Evolutionary conservation across 352 stramenopile genomes (phyloP).

Genomic region (Pythium brassicae): DNA sequence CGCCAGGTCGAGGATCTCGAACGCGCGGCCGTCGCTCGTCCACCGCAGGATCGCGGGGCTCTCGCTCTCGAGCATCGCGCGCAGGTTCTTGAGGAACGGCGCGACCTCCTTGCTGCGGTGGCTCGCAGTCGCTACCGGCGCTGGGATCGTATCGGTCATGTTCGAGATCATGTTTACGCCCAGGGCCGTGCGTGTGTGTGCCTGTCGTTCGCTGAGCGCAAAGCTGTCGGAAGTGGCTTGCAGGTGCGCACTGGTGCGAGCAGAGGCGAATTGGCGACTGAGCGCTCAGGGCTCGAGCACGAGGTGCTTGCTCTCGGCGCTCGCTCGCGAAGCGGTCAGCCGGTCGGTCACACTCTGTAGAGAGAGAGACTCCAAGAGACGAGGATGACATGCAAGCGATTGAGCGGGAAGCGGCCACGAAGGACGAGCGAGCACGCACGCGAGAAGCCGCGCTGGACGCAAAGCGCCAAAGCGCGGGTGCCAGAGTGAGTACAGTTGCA

Average conservation of each 20-base stretch:
- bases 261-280: conserved; percentile 2
- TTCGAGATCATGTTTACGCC: neutral
- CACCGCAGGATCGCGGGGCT: conserved; percentile 19
- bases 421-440: neutral
- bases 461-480: neutral
- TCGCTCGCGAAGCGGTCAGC: no score
- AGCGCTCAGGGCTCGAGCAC: no score
- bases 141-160: neutral
- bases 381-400: neutral
- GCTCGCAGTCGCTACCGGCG: neutral
- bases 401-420: neutral
- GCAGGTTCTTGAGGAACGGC: conserved; percentile 66
- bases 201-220: neutral
- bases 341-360: no score
- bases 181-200: neutral
- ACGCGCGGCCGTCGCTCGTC: conserved; percentile 50
- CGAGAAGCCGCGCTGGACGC: neutral
- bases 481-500: no score
- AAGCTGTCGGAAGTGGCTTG: no score
- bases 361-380: no score
- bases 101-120: conserved; percentile 40
- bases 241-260: neutral
- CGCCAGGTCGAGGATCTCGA: conserved; percentile 80
- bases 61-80: conserved; percentile 32
- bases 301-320: no score